Evolutionary conservation across 768 basidiomycete species (phyloP).

Genomic region (Lentinula aciculospora): DNA sequence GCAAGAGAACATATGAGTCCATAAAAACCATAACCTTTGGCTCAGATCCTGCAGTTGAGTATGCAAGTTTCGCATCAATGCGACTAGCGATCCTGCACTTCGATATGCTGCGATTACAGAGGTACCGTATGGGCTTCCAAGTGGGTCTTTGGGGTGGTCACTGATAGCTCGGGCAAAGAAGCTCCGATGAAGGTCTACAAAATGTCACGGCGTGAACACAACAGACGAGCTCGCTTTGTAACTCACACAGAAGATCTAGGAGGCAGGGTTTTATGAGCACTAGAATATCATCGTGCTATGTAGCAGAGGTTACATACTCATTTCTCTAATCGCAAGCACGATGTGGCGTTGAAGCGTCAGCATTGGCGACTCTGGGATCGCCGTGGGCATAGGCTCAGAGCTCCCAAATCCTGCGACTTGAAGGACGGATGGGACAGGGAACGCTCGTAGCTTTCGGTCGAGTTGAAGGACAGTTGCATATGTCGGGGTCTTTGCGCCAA

Average conservation of each 20-base stretch:
- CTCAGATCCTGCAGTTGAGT: constrained; percentile 57
- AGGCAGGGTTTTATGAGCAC: not conserved
- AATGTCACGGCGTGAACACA: not conserved
- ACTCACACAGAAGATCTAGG: constrained; percentile 49
- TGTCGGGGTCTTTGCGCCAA: constrained; percentile 62
- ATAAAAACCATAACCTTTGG: constrained; percentile 57
- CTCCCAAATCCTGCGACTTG: constrained; percentile 65
- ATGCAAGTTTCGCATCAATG: constrained; percentile 64
- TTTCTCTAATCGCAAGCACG: constrained; percentile 62
- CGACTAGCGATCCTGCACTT: constrained; percentile 66
- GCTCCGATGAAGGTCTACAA: constrained; percentile 52
- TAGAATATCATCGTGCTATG: not conserved
- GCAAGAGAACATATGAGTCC: constrained; percentile 51
- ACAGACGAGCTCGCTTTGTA: too few species aligned
- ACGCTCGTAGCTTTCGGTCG: constrained; percentile 61
- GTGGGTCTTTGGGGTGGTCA: constrained; percentile 68
- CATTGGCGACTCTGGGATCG: constrained; percentile 44
- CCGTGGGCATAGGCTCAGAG: constrained; percentile 38
- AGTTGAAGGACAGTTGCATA: constrained; percentile 64
- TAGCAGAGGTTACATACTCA: constrained; percentile 45
- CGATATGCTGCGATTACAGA: constrained; percentile 73
- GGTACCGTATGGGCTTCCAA: constrained; percentile 67
- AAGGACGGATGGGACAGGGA: constrained; percentile 60
- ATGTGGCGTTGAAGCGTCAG: constrained; percentile 62
- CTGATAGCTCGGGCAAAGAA: constrained; percentile 71